Base-by-base conservation (phyloP, 1,139 yeast genomes). In the Saccharomycopsis hybrid region DNA sequence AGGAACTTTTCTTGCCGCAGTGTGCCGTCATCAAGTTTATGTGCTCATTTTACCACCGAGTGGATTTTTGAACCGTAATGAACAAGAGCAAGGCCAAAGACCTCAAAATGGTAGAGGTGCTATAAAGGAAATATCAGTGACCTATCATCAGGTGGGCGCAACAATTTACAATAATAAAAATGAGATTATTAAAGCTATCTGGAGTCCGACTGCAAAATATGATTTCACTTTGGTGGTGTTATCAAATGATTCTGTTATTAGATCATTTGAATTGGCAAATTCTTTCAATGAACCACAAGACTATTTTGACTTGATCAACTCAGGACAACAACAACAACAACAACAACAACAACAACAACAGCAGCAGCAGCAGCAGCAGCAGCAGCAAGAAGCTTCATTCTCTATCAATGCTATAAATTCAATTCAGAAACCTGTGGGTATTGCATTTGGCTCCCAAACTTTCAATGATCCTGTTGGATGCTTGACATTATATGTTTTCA, bases 401-500 rank as follows among this genome's bases (percentile, higher is more conserved):
- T 39, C 43, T 63, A 63, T 49, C 37, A 30, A 9, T 37, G 35
- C 31, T 30, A 13, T 42, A 13, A 43, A 46, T 7, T 9, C 11
- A 3, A 46, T 49, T n/a, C 49, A 45, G 31, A 35, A 44, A 13
- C 68, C 71, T 2, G 65, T 65, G 11, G 61, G 67, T 0, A 64
- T 67, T 4, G 47, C 61, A 2, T 65, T 66, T 56, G 70, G 66
- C 1, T 58, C 66, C 3, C 18, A 38, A 9, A 32, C 36, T 38
- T 18, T 29, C 13, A 35, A 48, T 9, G 57, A 57, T 30, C 62
- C 66, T 13, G 50, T 53, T 7, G 63, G 62, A 2, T 65, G 64
- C 44, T 47, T 67, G 18, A 60, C 70, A 0, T 55, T 67, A 38
- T 59, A 62, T 45, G 54, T 67, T 5, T 52, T 66, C 47, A 62